Conservation (phyloP, 2,329 filamentous ascomycete species). For the Exophiala oligosperma region DNA sequence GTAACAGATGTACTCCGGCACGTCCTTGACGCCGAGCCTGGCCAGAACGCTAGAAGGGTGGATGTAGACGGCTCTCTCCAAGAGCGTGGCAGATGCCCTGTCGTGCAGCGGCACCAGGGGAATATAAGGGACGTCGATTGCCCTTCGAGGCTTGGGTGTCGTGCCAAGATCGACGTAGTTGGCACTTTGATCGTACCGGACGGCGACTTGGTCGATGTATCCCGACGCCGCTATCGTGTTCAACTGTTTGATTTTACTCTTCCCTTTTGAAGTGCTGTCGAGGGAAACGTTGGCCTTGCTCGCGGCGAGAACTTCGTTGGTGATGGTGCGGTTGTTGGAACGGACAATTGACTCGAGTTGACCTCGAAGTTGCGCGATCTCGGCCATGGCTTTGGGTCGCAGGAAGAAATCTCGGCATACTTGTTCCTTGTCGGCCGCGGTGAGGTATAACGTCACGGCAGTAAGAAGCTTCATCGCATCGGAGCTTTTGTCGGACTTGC, state of each 20-base stretch:
- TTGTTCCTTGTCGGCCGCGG: constrained; percentile 62
- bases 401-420: constrained; percentile 87
- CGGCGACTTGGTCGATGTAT: constrained; percentile 91
- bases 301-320: constrained; percentile 65
- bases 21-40: constrained; percentile 66
- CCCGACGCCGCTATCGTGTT: constrained; percentile 91
- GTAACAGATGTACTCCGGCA: constrained; percentile 87
- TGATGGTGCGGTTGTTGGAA: constrained; percentile 63
- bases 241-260: constrained; percentile 71
- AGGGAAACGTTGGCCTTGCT: constrained; percentile 58
- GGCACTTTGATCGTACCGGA: constrained; percentile 83
- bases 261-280: constrained; percentile 29
- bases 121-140: constrained; percentile 88
- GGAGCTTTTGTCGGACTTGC: constrained; percentile 75
- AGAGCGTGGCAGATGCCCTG: constrained; percentile 45
- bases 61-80: constrained; percentile 74
- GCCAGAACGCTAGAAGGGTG: constrained; percentile 76
- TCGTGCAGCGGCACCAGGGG: constrained; percentile 67
- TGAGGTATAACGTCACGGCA: constrained; percentile 77
- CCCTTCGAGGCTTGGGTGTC: constrained; percentile 71
- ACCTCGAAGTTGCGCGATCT: constrained; percentile 76
- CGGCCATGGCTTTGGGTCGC: constrained; percentile 80
- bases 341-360: constrained; percentile 82
- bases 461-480: constrained; percentile 91
- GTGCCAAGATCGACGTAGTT: constrained; percentile 60